phyloP scores from a whole-genome alignment of 805 yeast species.

The Lipomyces yamadae region DNA sequence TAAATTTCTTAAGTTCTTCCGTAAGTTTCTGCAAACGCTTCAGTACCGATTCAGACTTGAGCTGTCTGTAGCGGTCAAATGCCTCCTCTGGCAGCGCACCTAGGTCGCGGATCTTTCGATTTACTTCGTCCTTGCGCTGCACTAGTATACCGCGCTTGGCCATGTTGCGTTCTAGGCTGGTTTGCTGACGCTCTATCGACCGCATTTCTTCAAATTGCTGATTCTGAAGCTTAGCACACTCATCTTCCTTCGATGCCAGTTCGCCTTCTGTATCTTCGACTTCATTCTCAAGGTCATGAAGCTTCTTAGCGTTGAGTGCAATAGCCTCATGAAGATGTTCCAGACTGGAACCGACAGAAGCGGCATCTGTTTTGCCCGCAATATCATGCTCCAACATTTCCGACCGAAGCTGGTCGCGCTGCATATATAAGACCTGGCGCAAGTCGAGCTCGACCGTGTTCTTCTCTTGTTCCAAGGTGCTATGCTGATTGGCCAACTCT shows the following conservation, averaged over 20 bases:
- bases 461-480: conserved; percentile 55
- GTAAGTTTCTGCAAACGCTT: conserved; percentile 57
- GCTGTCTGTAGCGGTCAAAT: conserved; percentile 54
- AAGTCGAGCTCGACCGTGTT: conserved; percentile 60
- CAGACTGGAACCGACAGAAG: conserved; percentile 39
- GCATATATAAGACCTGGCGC: conserved; percentile 61
- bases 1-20: conserved; percentile 62
- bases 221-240: conserved; percentile 57
- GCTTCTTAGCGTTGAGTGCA: conserved; percentile 40
- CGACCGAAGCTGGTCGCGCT: conserved; percentile 49
- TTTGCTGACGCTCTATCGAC: conserved; percentile 64
- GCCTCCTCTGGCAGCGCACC: conserved; percentile 93
- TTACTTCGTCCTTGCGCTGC: conserved; percentile 71
- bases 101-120: conserved; percentile 72
- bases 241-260: conserved; percentile 47
- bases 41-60: conserved; percentile 59
- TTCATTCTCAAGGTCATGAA: conserved; percentile 42
- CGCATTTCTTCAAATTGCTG: conserved; percentile 60
- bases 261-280: conserved; percentile 37
- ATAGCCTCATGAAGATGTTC: conserved; percentile 41
- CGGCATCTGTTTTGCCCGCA: conserved; percentile 40
- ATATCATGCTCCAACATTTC: conserved; percentile 35
- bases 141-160: conserved; percentile 64
- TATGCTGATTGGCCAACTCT: conserved; percentile 48
- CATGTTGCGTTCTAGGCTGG: conserved; percentile 65